Conservation (phyloP, 164 flowering plant species). For the Nelumbo lutea region DNA sequence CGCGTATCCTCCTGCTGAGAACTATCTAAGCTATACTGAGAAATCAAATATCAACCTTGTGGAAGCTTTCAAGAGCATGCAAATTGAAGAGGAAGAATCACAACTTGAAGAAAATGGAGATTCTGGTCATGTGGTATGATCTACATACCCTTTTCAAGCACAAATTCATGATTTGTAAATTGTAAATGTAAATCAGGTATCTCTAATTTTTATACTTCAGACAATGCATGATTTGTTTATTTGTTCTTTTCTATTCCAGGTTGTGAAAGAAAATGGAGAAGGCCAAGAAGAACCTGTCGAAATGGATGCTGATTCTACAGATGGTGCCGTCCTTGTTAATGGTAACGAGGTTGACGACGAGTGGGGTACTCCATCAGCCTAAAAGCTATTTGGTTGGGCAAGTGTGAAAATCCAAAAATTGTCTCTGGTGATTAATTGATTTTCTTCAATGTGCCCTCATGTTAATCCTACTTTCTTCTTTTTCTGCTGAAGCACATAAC, state of each 20-base stretch:
- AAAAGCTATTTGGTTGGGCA: conserved; percentile 73
- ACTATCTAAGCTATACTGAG: conserved; percentile 35
- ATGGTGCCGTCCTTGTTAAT: conserved; percentile 81
- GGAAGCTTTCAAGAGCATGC: conserved; percentile 54
- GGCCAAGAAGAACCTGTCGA: conserved; percentile 62
- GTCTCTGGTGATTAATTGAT: conserved; percentile 79
- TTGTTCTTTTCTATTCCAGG: conserved; percentile 13
- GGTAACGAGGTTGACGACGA: conserved; percentile 82
- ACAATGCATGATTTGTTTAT: background rate
- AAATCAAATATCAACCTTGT: conserved; percentile 44
- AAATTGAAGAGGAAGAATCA: conserved; percentile 31
- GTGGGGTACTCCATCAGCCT: conserved; percentile 91
- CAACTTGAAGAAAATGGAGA: conserved; percentile 47
- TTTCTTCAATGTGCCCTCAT: conserved; percentile 40
- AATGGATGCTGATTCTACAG: conserved; percentile 80
- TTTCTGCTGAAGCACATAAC: background rate
- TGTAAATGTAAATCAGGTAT: too few relatives aligned
- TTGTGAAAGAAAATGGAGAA: conserved; percentile 49
- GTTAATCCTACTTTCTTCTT: conserved; percentile 1
- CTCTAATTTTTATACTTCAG: too few relatives aligned
- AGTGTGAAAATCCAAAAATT: conserved; percentile 76
- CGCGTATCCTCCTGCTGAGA: conserved; percentile 45
- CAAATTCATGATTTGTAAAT: too few relatives aligned
- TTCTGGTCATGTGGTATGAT: conserved; percentile 38
- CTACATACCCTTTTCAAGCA: background rate